Evolutionary conservation across 108 stramenopile genomes (phyloP).

Genomic region (Cyclotella atomus): DNA sequence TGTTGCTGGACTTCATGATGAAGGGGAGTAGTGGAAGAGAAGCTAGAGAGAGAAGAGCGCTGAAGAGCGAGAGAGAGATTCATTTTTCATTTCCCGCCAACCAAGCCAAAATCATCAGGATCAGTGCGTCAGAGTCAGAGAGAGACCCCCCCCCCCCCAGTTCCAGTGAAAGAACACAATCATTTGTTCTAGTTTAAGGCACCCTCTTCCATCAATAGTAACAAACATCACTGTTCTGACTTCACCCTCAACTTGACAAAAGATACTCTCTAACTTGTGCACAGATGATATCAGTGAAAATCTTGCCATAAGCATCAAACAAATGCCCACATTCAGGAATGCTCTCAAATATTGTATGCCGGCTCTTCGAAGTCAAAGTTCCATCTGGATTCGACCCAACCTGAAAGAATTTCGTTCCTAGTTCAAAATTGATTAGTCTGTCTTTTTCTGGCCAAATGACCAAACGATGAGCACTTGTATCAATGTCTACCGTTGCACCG

Average conservation of each 20-base stretch:
- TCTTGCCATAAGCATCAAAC: slow-evolving; percentile 14
- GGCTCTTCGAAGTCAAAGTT: neutral
- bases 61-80: too few relatives aligned
- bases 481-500: slow-evolving; percentile 7
- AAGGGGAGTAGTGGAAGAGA: neutral
- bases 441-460: slow-evolving; percentile 28
- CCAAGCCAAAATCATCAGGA: too few relatives aligned
- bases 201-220: too few relatives aligned
- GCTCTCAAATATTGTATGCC: slow-evolving; percentile 9
- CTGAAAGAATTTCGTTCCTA: slow-evolving; percentile 18
- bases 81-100: too few relatives aligned
- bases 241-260: neutral
- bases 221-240: neutral
- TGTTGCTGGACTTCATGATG: neutral
- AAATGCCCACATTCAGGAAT: slow-evolving; percentile 19
- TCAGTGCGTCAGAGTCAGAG: too few relatives aligned
- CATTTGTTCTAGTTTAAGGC: too few relatives aligned
- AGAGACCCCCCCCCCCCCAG: too few relatives aligned
- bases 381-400: slow-evolving; percentile 1
- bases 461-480: slow-evolving; percentile 9
- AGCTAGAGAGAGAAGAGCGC: too few relatives aligned
- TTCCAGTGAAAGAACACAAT: too few relatives aligned
- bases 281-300: neutral
- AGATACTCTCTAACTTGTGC: slow-evolving; percentile 18
- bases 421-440: slow-evolving; percentile 20